Conservation (phyloP, 2,329 filamentous ascomycete genomes). For the Pyrenophora teres region DNA sequence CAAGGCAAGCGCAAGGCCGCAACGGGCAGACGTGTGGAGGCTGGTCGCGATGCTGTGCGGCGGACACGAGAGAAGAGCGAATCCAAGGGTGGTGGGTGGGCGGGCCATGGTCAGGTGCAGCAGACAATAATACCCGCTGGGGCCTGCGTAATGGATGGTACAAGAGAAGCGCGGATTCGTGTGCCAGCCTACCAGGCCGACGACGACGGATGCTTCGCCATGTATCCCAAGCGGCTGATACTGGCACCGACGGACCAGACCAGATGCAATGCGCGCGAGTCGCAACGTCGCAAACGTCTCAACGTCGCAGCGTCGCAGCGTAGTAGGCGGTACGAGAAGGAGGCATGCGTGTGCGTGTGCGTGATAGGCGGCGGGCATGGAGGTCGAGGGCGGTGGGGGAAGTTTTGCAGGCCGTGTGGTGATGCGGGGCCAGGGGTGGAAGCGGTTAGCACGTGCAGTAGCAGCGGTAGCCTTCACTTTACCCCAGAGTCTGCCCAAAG, state of each 20-base stretch:
- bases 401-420: constrained; percentile 14
- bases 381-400: constrained; percentile 10
- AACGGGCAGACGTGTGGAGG: constrained; percentile 18
- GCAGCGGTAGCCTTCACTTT: constrained; percentile 11
- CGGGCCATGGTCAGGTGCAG: constrained; percentile 38
- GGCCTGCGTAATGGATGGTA: constrained; percentile 27
- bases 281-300: too few species aligned
- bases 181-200: not conserved
- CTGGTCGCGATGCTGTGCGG: constrained; percentile 30
- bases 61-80: constrained; percentile 20
- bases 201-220: not conserved
- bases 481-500: constrained; percentile 15
- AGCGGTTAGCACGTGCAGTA: constrained; percentile 20
- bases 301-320: too few species aligned
- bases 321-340: not conserved
- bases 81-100: constrained; percentile 27
- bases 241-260: too few species aligned
- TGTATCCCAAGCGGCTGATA: not conserved
- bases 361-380: constrained; percentile 5
- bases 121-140: constrained; percentile 14
- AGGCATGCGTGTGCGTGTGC: not conserved
- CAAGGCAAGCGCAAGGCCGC: constrained; percentile 1
- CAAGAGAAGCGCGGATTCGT: constrained; percentile 17
- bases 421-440: constrained; percentile 19
- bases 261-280: too few species aligned